phyloP scores from a whole-genome alignment of 2,329 filamentous ascomycete species.

The Ophiostoma fasciatum region DNA sequence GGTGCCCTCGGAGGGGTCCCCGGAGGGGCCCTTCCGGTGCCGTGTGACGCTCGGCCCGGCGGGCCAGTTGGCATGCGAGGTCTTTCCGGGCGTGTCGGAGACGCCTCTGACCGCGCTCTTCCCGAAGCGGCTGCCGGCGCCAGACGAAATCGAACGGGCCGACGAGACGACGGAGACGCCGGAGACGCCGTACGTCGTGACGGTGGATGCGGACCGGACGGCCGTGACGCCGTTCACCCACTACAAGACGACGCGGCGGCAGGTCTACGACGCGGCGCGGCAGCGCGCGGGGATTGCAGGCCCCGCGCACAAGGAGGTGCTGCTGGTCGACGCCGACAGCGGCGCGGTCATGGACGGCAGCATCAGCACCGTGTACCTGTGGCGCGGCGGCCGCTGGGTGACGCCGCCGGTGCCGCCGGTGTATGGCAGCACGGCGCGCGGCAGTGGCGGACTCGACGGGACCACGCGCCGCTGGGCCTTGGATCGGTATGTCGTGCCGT shows the following conservation, averaged over 20 bases:
- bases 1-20: conserved; percentile 15
- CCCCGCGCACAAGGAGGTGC: conserved; percentile 49
- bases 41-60: conserved; percentile 37
- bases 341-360: conserved; percentile 73
- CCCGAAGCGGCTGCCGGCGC: too few species aligned
- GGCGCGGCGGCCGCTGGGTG: conserved; percentile 57
- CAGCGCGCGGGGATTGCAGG: conserved; percentile 41
- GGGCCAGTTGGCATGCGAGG: conserved; percentile 30
- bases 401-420: conserved; percentile 51
- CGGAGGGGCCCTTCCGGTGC: conserved; percentile 34
- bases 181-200: conserved; percentile 23
- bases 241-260: conserved; percentile 70
- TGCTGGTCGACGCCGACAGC: conserved; percentile 49
- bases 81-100: background rate
- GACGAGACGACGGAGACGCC: too few species aligned
- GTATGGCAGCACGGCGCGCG: conserved; percentile 22
- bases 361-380: conserved; percentile 70
- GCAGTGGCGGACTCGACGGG: conserved; percentile 66
- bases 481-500: conserved; percentile 32
- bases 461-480: conserved; percentile 77
- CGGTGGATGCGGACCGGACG: conserved; percentile 29
- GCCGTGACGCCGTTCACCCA: conserved; percentile 51
- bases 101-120: too few species aligned
- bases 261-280: conserved; percentile 57
- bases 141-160: too few species aligned